Evolutionary conservation across 495 filamentous ascomycete species (phyloP), one percentile per base, ranked within the genome.

Genomic region (Usnea hakonensis): DNA sequence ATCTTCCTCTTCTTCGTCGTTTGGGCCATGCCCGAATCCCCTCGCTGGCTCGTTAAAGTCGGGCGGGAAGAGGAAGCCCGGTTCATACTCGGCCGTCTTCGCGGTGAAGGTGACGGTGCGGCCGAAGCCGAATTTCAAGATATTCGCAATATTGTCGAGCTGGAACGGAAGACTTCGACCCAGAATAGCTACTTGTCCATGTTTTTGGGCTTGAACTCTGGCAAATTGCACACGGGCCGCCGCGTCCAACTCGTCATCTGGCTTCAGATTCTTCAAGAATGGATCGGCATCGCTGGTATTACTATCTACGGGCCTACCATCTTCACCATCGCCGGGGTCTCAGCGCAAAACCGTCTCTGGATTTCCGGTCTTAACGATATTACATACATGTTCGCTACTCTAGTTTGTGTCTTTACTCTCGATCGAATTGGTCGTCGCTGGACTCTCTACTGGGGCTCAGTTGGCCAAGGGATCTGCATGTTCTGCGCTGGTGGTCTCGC

Each of bases 381-480:
- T 58, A 76, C 76, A 65, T 83, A 82, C 60, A 74, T 76, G 69
- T 75, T 79, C 32, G 80, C 80, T 1, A 79, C 81, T 19, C 79
- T 81, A 43, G 74, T 75, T 65, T 79, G 79, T 32, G 74, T 80
- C 35, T 80, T 83, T 53, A 67, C 65, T 16, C 58, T 67, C 17
- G 65, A 67, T 50, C 50, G 48, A 17, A 59, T 67, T 28, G 65
- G 65, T 33, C 65, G 65, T 26, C 65, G 65, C 52, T 56, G 44
- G 26, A 61, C 85, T 0, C 67, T 87, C 3, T 87, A 81, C 65
- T 87, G 84, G 84, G 86, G 86, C 21, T 76, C 85, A 0, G 71
- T 80, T 5, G 85, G 74, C 0, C 84, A 87, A 65, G 84, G 81
- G 0, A 80, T 87, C 38, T 79, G 80, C 60, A 83, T 83, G 76